phyloP scores from a whole-genome alignment of 139 green algal species.

The Pedinophyceae sp. region DNA sequence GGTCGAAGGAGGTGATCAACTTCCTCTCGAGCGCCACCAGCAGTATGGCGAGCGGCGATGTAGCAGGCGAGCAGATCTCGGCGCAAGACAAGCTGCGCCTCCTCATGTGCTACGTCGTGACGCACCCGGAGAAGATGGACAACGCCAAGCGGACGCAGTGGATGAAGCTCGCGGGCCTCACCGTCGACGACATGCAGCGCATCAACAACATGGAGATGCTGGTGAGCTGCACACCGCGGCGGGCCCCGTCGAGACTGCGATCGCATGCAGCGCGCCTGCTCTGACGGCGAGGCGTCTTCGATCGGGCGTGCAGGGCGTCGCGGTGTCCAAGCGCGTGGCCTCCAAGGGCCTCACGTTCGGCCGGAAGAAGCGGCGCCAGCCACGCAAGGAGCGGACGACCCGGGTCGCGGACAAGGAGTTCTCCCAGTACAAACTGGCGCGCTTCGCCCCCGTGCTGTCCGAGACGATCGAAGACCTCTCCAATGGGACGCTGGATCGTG shows the following conservation, averaged over 20 bases:
- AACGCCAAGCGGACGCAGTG: constrained; percentile 44
- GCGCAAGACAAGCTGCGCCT: constrained; percentile 78
- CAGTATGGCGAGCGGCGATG: no score
- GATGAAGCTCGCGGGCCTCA: constrained; percentile 41
- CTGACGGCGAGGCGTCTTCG: no score
- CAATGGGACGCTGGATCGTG: background rate
- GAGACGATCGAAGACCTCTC: background rate
- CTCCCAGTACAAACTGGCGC: constrained; percentile 21
- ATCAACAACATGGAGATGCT: constrained; percentile 81
- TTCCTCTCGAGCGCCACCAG: constrained; percentile 30
- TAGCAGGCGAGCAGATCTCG: background rate
- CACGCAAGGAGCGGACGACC: constrained; percentile 21
- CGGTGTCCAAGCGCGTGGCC: constrained; percentile 45
- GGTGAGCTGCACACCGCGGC: no score
- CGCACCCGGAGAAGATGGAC: constrained; percentile 89
- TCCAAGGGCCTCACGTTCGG: constrained; percentile 19
- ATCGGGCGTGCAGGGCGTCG: no score
- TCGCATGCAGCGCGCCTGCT: no score
- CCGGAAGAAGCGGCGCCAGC: constrained; percentile 23
- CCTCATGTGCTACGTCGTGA: constrained; percentile 83
- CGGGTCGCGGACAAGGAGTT: constrained; percentile 19
- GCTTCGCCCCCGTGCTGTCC: constrained; percentile 36
- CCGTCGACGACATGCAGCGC: constrained; percentile 46
- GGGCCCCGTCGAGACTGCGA: no score
- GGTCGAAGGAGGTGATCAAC: constrained; percentile 71